Evolutionary conservation across 192 early-diverging fungal genomes (phyloP), one percentile per base, ranked within the genome.

Genomic region (Rhizophagus prolifer): DNA sequence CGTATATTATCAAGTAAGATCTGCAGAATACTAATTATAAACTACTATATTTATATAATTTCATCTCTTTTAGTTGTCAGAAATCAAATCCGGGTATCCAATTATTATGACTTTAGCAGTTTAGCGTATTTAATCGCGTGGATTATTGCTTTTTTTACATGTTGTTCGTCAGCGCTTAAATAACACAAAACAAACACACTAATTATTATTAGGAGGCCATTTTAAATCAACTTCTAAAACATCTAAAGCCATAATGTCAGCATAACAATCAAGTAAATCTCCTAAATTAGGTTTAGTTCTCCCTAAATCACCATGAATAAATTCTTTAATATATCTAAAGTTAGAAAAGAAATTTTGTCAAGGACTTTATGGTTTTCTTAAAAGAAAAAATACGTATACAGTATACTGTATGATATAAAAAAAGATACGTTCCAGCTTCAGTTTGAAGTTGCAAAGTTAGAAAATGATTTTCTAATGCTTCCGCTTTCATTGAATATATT

Each of bases 231-330:
- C 92, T 61, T 93, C 86, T 44, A 92, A 80, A 1, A 98, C 96
- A 82, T 98, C 96, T 69, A 98, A 79, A 61, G 90, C 91, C 36
- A 94, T 79, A 26, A 96, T 92, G 71, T 89, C 90, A 1, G 94
- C 90, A n/a, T 78, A 78, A 59, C 82, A 88, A 31, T 84, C 88
- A 31, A 87, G 72, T 46, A 94, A 85, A 2, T 86, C 87, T 9
- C 89, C 80, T 74, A 98, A 73, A 31, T 88, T 92, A 16, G 96
- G 96, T 30, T 78, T 79, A 1, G 95, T 96, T 28, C 95, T 88
- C 5, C 95, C 95, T 21, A 91, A 78, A 84, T 98, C 96, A n/a
- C 95, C 93, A 75, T 96, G 95, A 2, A 96, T 88, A 91, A 97
- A 98, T 85, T 98, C 96, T 76, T 98, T 98, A 72, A 98, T 90